These are phyloP conservation scores for Tephrocybe sp. DNA, from an alignment of 768 basidiomycete genomes.

Conservation along the genomic window DNA sequence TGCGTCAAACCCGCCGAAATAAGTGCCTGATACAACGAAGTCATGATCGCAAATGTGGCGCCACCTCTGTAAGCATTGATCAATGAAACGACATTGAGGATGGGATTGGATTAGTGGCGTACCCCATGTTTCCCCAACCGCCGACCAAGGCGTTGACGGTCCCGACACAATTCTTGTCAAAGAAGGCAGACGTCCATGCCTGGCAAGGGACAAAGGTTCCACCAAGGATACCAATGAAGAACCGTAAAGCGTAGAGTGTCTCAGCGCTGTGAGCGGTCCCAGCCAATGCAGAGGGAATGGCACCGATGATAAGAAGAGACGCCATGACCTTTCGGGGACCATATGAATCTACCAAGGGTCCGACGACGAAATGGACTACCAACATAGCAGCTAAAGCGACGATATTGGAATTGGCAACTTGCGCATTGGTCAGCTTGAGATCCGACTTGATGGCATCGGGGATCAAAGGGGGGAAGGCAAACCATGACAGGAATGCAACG, in stretches of 20 bases:
- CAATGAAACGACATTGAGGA: background rate
- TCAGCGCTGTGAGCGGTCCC: constrained; percentile 44
- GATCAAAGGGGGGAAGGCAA: constrained; percentile 62
- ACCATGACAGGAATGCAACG: constrained; percentile 52
- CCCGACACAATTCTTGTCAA: constrained; percentile 46
- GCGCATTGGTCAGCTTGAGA: constrained; percentile 42
- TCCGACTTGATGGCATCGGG: constrained; percentile 56
- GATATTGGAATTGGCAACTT: constrained; percentile 55
- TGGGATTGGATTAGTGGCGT: constrained; percentile 2
- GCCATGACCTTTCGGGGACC: constrained; percentile 61
- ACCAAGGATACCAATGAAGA: constrained; percentile 63
- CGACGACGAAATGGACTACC: constrained; percentile 44
- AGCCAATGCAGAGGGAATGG: constrained; percentile 59
- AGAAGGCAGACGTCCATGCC: constrained; percentile 62
- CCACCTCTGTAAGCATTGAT: constrained; percentile 33
- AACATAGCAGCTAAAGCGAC: constrained; percentile 48
- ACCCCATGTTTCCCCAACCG: constrained; percentile 54
- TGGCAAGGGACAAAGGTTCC: constrained; percentile 63
- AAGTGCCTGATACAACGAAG: constrained; percentile 45
- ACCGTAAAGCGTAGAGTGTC: constrained; percentile 33
- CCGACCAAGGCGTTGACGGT: constrained; percentile 54
- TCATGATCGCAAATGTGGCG: constrained; percentile 58
- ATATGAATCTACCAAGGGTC: constrained; percentile 51
- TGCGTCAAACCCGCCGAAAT: constrained; percentile 33
- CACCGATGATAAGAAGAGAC: constrained; percentile 48